Percentiles rank a stretch among this genome's conserved stretches.
phyloP scores from a whole-genome alignment of 768 basidiomycete species.

The Candolleomyces aberdarensis region DNA sequence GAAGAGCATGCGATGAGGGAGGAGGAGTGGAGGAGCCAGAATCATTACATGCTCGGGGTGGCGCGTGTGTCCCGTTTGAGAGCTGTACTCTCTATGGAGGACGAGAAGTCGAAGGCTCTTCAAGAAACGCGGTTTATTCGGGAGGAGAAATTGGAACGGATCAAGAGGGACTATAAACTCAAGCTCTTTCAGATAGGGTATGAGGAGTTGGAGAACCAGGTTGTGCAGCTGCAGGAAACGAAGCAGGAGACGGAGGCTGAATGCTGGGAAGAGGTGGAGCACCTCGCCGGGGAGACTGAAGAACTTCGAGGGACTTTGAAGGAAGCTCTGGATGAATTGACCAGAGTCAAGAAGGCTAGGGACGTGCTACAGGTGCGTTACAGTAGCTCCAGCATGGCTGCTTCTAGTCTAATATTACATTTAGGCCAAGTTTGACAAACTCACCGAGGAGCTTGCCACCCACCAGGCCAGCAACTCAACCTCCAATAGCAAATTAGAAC shows the following conservation, averaged over 20 bases:
- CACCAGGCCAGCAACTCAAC: conserved; percentile 46
- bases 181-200: conserved; percentile 67
- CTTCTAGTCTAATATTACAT: neutral
- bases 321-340: conserved; percentile 37
- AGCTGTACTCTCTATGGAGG: conserved; percentile 50
- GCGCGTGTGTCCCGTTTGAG: conserved; percentile 66
- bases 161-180: conserved; percentile 66
- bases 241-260: conserved; percentile 50
- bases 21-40: conserved; percentile 57
- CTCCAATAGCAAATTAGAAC: conserved; percentile 50
- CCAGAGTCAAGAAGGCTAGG: conserved; percentile 37
- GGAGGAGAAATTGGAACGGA: conserved; percentile 52
- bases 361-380: conserved; percentile 43
- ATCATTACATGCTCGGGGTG: conserved; percentile 57
- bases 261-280: conserved; percentile 44
- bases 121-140: conserved; percentile 53
- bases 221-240: conserved; percentile 50
- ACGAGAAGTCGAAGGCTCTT: conserved; percentile 47
- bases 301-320: conserved; percentile 36
- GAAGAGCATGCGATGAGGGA: conserved; percentile 41
- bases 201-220: conserved; percentile 51
- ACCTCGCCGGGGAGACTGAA: conserved; percentile 27
- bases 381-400: neutral
- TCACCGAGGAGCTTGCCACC: conserved; percentile 51
- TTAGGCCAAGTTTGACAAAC: conserved; percentile 34